Conservation (phyloP, 2,329 filamentous ascomycete species). For the Pestalotiopsis sp. region DNA sequence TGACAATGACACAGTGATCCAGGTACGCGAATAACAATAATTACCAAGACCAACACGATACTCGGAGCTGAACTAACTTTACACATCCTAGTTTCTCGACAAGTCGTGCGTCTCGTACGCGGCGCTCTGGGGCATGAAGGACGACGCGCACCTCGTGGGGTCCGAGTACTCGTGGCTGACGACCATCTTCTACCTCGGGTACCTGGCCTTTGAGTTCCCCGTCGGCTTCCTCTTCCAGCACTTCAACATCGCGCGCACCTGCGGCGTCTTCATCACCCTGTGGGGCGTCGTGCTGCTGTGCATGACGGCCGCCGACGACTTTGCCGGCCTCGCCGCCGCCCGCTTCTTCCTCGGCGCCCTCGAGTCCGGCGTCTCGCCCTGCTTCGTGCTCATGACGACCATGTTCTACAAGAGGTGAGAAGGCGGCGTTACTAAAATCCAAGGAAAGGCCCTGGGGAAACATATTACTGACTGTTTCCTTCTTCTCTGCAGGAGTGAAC, state of each 20-base stretch:
- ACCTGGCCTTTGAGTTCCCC: slow-evolving; percentile 25
- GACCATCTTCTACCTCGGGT: slow-evolving; percentile 54
- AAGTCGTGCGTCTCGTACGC: slow-evolving; percentile 62
- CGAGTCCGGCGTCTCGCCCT: slow-evolving; percentile 51
- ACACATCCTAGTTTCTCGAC: slow-evolving; percentile 20
- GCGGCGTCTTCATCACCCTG: slow-evolving; percentile 48
- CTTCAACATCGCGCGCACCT: slow-evolving; percentile 36
- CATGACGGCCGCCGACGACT: slow-evolving; percentile 58
- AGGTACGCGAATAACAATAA: not conserved
- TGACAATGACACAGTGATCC: not conserved
- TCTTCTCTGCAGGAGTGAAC: slow-evolving; percentile 45
- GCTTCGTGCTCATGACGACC: slow-evolving; percentile 60
- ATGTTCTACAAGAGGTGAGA: slow-evolving; percentile 3
- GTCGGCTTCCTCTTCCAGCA: slow-evolving; percentile 32
- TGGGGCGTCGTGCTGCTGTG: slow-evolving; percentile 44
- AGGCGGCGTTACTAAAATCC: slow-evolving; percentile 37
- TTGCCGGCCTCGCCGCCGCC: slow-evolving; percentile 53
- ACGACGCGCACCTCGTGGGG: slow-evolving; percentile 57
- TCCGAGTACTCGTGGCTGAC: slow-evolving; percentile 58
- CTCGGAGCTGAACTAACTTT: too few species aligned
- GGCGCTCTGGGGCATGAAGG: slow-evolving; percentile 63
- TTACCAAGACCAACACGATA: not conserved
- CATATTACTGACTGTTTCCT: slow-evolving; percentile 39
- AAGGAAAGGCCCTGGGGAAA: slow-evolving; percentile 55
- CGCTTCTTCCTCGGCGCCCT: slow-evolving; percentile 64